Evolutionary conservation across 2,329 filamentous ascomycete genomes (phyloP).

Genomic region (Lachnellula hyalina): DNA sequence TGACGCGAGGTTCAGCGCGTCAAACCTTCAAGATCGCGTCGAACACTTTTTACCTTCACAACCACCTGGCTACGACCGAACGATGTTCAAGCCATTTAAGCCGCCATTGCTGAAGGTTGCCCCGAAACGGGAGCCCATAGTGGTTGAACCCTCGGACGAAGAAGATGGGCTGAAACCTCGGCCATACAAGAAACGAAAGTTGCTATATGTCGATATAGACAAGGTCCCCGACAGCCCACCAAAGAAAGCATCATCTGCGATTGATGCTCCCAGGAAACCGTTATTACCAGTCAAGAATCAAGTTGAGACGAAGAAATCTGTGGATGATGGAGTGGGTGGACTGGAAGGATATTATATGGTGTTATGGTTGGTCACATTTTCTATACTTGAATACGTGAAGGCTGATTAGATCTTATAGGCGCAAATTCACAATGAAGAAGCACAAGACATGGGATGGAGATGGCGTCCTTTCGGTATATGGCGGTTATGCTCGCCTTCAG

Average conservation of each 20-base stretch:
- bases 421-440: constrained; percentile 66
- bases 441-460: constrained; percentile 76
- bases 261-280: constrained; percentile 28
- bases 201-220: constrained; percentile 25
- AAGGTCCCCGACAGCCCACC: constrained; percentile 9
- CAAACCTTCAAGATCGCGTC: not conserved
- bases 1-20: not conserved
- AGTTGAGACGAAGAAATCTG: constrained; percentile 12
- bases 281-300: constrained; percentile 26
- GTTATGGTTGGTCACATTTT: constrained; percentile 24
- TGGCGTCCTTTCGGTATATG: constrained; percentile 53
- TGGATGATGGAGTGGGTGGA: constrained; percentile 1
- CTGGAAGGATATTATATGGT: constrained; percentile 31
- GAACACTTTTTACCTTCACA: not conserved
- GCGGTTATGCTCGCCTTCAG: constrained; percentile 54
- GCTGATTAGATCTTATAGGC: constrained; percentile 38
- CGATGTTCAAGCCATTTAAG: constrained; percentile 33
- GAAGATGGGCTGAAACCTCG: constrained; percentile 14
- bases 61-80: not conserved
- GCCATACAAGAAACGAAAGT: constrained; percentile 25
- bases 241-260: constrained; percentile 16
- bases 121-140: constrained; percentile 9
- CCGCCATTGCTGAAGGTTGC: constrained; percentile 25
- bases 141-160: constrained; percentile 17
- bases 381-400: not conserved